These are phyloP conservation scores for Kodamaea fungicola DNA, from an alignment of 1,139 yeast genomes.

Conservation along the genomic window DNA sequence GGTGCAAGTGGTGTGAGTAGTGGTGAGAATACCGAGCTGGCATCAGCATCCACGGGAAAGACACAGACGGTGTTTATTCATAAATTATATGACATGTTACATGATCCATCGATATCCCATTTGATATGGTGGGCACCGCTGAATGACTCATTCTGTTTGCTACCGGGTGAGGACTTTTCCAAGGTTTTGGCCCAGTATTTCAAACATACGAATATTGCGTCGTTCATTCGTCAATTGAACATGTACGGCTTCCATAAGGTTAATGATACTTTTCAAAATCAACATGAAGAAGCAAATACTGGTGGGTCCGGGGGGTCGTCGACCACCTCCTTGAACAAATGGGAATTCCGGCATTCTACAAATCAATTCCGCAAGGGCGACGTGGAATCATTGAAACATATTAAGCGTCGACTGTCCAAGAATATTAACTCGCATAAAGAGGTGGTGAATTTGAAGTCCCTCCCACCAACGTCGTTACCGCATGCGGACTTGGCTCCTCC, in stretches of 20 bases:
- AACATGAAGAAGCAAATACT: constrained; percentile 7
- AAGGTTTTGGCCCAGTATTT: constrained; percentile 61
- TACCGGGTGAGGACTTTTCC: constrained; percentile 59
- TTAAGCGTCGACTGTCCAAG: constrained; percentile 63
- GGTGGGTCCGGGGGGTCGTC: constrained; percentile 8
- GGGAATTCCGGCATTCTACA: constrained; percentile 74
- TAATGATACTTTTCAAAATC: constrained; percentile 33
- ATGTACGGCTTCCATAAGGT: constrained; percentile 71
- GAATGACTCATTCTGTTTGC: constrained; percentile 40
- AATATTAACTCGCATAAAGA: constrained; percentile 44
- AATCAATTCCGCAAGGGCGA: constrained; percentile 67
- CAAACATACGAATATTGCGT: constrained; percentile 75
- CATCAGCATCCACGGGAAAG: constrained; percentile 21
- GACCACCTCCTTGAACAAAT: constrained; percentile 30
- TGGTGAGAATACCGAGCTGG: constrained; percentile 10
- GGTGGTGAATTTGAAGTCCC: constrained; percentile 33
- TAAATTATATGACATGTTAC: constrained; percentile 61
- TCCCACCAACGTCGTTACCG: constrained; percentile 26
- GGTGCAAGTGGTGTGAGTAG: constrained; percentile 11
- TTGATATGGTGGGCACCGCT: constrained; percentile 51
- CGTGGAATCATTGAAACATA: constrained; percentile 50
- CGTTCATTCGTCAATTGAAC: constrained; percentile 52
- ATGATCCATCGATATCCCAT: constrained; percentile 48
- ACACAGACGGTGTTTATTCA: constrained; percentile 61
- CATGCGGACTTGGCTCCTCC: constrained; percentile 12